These are phyloP conservation scores for Sugiyamaella qingdaonensis DNA, from an alignment of 805 yeast species.

Conservation along the genomic window DNA sequence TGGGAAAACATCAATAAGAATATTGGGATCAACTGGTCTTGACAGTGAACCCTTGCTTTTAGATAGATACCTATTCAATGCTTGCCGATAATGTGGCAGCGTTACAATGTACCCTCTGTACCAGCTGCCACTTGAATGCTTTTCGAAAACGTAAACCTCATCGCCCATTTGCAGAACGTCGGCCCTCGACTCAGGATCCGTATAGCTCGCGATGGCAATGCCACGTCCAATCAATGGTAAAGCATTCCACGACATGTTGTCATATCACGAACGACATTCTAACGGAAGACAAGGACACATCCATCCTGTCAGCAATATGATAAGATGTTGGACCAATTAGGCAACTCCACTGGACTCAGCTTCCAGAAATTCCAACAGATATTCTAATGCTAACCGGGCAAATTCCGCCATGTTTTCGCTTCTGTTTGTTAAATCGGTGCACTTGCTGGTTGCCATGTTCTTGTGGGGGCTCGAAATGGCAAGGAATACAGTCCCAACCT, in stretches of 20 bases:
- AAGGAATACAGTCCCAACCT: slow-evolving; percentile 60
- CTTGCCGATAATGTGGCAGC: not conserved
- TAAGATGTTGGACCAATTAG: not conserved
- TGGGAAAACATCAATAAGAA: slow-evolving; percentile 28
- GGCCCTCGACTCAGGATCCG: slow-evolving; percentile 33
- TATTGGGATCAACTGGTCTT: slow-evolving; percentile 5
- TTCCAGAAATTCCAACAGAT: slow-evolving; percentile 49
- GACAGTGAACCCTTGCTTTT: slow-evolving; percentile 1
- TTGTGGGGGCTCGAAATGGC: slow-evolving; percentile 67
- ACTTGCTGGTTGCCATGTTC: slow-evolving; percentile 21
- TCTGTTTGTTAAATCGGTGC: slow-evolving; percentile 53
- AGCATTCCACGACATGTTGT: slow-evolving; percentile 42
- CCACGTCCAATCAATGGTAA: slow-evolving; percentile 36
- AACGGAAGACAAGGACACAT: not conserved
- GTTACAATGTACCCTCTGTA: slow-evolving; percentile 71
- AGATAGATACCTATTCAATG: not conserved
- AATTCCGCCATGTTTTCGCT: slow-evolving; percentile 69
- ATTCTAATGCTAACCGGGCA: slow-evolving; percentile 62
- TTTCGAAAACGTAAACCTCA: slow-evolving; percentile 69
- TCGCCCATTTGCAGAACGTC: slow-evolving; percentile 50
- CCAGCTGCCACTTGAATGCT: slow-evolving; percentile 55
- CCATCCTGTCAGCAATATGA: not conserved
- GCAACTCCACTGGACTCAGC: slow-evolving; percentile 1
- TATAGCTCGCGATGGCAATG: slow-evolving; percentile 31
- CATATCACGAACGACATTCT: not conserved